Conservation (phyloP, 2,329 filamentous ascomycete genomes). For the Pseudocercospora cruenta region DNA sequence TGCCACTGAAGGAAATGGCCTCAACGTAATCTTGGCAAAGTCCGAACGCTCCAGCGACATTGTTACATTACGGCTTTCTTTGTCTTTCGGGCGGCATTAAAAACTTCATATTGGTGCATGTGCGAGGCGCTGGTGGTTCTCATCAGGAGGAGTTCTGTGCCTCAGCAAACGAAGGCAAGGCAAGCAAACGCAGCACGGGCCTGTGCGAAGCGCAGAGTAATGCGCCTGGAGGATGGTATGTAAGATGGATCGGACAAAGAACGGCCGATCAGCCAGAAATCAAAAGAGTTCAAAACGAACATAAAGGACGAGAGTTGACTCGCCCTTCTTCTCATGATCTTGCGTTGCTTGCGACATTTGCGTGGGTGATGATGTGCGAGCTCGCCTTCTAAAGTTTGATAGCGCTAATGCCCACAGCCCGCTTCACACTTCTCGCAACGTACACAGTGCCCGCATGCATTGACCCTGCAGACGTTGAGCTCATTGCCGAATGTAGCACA, state of each 20-base stretch:
- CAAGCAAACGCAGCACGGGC: background rate
- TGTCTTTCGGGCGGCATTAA: background rate
- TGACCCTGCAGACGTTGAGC: background rate
- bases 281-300: background rate
- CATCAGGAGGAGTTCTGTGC: background rate
- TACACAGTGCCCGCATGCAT: background rate
- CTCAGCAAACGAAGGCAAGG: too few relatives aligned
- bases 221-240: background rate
- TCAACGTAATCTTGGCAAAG: background rate
- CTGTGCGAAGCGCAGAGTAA: background rate
- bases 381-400: background rate
- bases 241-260: background rate
- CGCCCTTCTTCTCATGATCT: background rate
- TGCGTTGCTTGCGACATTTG: background rate
- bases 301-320: background rate
- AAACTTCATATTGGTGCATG: background rate
- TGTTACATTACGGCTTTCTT: background rate
- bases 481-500: background rate
- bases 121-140: background rate
- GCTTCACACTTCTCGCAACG: background rate
- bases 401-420: background rate
- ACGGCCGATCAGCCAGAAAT: background rate
- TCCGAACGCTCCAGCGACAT: background rate
- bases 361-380: slow-evolving; percentile 6
- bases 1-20: background rate